Evolutionary conservation across 805 yeast genomes (phyloP).

Genomic region (Cephaloascus fragrans): DNA sequence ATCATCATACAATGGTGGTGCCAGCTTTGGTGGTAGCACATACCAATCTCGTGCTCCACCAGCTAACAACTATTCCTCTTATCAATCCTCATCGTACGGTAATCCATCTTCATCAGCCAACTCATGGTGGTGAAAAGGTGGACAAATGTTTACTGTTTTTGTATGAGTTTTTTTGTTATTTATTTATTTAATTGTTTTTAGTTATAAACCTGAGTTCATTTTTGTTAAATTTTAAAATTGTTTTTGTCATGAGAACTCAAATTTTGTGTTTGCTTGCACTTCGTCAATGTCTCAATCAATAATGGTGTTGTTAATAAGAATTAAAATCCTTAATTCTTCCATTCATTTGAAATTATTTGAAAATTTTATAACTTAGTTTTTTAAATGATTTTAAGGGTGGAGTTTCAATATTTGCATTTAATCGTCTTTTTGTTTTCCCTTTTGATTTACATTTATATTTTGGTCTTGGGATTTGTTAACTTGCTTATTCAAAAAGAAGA

Average conservation of each 20-base stretch:
- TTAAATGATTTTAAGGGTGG: too few relatives aligned
- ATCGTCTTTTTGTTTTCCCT: not conserved
- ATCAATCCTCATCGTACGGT: slow-evolving; percentile 6
- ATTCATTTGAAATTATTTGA: too few relatives aligned
- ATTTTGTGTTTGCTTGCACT: not conserved
- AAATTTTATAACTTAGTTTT: too few relatives aligned
- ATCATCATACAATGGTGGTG: slow-evolving; percentile 10
- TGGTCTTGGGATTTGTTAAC: not conserved
- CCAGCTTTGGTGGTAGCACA: slow-evolving; percentile 10
- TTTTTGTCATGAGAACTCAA: too few relatives aligned
- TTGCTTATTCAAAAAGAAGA: too few relatives aligned
- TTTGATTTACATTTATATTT: too few relatives aligned
- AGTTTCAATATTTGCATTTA: not conserved
- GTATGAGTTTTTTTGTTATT: not conserved
- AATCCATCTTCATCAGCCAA: slow-evolving; percentile 9
- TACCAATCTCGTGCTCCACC: slow-evolving; percentile 8
- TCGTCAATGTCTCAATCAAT: slow-evolving; percentile 1
- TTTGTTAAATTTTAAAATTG: too few relatives aligned
- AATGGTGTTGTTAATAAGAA: not conserved
- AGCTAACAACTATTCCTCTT: slow-evolving; percentile 1
- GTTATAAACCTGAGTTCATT: not conserved
- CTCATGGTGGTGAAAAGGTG: slow-evolving; percentile 1
- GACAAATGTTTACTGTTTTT: too few relatives aligned
- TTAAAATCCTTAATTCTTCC: not conserved
- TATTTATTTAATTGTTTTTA: too few relatives aligned